phyloP scores from a whole-genome alignment of 1,139 yeast species.

The Pichia sp. region DNA sequence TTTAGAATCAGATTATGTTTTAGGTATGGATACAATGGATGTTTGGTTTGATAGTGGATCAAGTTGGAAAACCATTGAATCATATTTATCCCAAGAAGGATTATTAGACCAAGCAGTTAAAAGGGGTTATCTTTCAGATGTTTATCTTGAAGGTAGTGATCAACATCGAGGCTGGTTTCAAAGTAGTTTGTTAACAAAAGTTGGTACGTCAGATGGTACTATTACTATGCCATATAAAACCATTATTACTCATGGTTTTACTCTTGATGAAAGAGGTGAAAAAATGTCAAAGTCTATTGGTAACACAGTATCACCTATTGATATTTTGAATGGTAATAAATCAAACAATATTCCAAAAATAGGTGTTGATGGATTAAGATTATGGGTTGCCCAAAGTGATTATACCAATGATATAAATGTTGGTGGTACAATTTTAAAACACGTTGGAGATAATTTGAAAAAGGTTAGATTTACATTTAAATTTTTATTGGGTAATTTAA shows the following conservation, averaged over 20 bases:
- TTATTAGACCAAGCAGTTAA: slow-evolving; percentile 28
- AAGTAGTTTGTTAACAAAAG: slow-evolving; percentile 77
- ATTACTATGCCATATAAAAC: slow-evolving; percentile 64
- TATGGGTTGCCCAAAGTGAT: slow-evolving; percentile 88
- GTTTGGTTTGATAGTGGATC: slow-evolving; percentile 99
- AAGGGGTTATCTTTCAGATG: slow-evolving; percentile 52
- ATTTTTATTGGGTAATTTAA: slow-evolving; percentile 72
- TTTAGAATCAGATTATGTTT: slow-evolving; percentile 40
- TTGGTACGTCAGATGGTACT: slow-evolving; percentile 36
- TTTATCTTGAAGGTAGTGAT: slow-evolving; percentile 90
- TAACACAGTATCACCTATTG: slow-evolving; percentile 65
- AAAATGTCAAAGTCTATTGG: slow-evolving; percentile 96
- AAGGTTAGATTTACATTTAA: slow-evolving; percentile 78
- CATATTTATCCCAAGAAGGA: slow-evolving; percentile 30
- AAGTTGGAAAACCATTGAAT: slow-evolving; percentile 68
- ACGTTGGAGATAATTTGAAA: slow-evolving; percentile 74
- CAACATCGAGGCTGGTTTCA: slow-evolving; percentile 99
- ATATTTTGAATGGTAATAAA: slow-evolving; percentile 61
- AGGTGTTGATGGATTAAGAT: slow-evolving; percentile 86
- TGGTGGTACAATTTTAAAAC: slow-evolving; percentile 63
- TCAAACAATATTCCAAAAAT: slow-evolving; percentile 54
- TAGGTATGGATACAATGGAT: slow-evolving; percentile 91
- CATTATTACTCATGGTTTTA: slow-evolving; percentile 89
- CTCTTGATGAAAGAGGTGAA: slow-evolving; percentile 73
- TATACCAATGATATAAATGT: slow-evolving; percentile 75